phyloP scores from a whole-genome alignment of 345 rosid genomes.

The Crucihimalaya himalaica region DNA sequence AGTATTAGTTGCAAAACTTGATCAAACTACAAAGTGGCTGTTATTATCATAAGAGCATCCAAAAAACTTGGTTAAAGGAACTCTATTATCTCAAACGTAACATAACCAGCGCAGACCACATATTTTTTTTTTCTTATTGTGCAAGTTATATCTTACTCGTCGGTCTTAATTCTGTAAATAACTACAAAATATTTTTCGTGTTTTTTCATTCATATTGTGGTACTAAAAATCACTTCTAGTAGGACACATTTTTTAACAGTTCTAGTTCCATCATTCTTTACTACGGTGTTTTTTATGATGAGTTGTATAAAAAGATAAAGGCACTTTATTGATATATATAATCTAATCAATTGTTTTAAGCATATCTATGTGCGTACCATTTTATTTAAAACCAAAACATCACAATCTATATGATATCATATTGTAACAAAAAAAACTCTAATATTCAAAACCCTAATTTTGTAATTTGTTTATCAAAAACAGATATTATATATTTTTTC shows the following conservation, averaged over 20 bases:
- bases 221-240: not conserved
- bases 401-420: not conserved
- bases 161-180: not conserved
- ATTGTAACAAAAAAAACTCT: not conserved
- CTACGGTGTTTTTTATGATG: too few species aligned
- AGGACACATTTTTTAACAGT: not conserved
- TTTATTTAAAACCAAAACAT: too few species aligned
- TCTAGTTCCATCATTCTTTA: not conserved
- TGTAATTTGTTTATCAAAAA: not conserved
- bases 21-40: constrained; percentile 31
- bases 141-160: not conserved
- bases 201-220: not conserved
- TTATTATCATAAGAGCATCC: constrained; percentile 26
- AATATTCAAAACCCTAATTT: not conserved
- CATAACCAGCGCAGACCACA: not conserved
- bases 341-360: not conserved
- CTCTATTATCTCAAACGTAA: not conserved
- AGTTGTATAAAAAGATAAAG: not conserved
- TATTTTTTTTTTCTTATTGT: not conserved
- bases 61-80: constrained; percentile 19
- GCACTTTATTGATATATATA: not conserved
- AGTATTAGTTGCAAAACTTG: constrained; percentile 6
- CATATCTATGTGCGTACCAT: not conserved
- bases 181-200: not conserved
- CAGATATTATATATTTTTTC: not conserved